phyloP scores from a whole-genome alignment of 2,329 filamentous ascomycete genomes.

The Botrytis hyacinthi region DNA sequence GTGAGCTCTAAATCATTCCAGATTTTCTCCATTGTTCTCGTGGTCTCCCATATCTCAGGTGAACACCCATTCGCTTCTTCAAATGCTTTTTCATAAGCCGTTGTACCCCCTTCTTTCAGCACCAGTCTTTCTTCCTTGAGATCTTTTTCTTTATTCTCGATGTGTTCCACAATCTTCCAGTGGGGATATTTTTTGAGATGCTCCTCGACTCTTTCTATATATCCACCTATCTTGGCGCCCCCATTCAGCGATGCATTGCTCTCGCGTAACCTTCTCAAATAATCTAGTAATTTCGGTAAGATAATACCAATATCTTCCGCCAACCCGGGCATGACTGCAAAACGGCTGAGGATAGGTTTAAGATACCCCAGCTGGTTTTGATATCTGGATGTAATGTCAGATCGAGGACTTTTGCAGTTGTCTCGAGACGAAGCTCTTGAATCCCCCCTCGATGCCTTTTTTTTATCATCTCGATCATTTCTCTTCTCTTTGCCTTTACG shows the following conservation, averaged over 20 bases:
- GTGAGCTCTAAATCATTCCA: accelerated
- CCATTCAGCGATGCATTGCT: too few species aligned
- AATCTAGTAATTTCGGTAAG: not conserved
- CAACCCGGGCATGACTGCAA: not conserved
- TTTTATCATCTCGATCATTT: not conserved
- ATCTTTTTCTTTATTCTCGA: not conserved
- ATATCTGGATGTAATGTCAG: too few species aligned
- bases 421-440: not conserved
- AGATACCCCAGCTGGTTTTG: not conserved
- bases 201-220: too few species aligned
- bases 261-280: not conserved
- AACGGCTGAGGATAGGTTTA: not conserved
- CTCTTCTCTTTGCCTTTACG: not conserved
- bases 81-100: not conserved
- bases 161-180: not conserved
- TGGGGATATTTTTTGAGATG: too few species aligned
- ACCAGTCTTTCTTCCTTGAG: not conserved
- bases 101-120: accelerated
- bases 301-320: not conserved
- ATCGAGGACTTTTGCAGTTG: not conserved
- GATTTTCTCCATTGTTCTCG: accelerated
- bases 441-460: not conserved
- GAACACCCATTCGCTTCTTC: accelerated
- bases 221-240: too few species aligned
- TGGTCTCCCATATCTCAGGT: not conserved